Percentiles rank a stretch among this genome's conserved stretches.
Conservation (phyloP, 1,139 yeast genomes). For the Geotrichum australiense region DNA sequence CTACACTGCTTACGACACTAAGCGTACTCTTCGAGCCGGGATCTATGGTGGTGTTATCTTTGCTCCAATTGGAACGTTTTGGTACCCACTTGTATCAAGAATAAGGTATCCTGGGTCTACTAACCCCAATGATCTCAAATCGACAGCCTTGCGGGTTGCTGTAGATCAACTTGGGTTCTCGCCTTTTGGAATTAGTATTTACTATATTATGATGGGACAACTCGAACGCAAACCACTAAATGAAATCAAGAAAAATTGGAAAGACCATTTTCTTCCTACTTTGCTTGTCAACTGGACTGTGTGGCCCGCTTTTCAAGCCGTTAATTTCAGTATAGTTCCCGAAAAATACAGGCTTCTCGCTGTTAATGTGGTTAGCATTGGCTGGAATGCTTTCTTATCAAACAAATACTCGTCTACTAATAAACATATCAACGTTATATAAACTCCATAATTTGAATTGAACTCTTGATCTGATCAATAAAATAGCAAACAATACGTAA, state of each 20-base stretch:
- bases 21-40: constrained; percentile 57
- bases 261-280: constrained; percentile 37
- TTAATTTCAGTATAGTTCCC: constrained; percentile 69
- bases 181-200: constrained; percentile 43
- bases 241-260: constrained; percentile 25
- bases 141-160: constrained; percentile 43
- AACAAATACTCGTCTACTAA: constrained; percentile 28
- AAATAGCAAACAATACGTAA: no score
- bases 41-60: constrained; percentile 71
- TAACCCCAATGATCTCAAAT: constrained; percentile 36
- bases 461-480: no score
- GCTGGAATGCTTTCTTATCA: constrained; percentile 82
- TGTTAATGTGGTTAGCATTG: constrained; percentile 66
- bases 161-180: constrained; percentile 74
- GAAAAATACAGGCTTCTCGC: constrained; percentile 57
- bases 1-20: constrained; percentile 21
- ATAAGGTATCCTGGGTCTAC: constrained; percentile 26
- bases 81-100: constrained; percentile 57
- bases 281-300: constrained; percentile 68
- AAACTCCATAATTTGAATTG: no score
- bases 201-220: constrained; percentile 59
- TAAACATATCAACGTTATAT: no score
- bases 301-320: constrained; percentile 77
- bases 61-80: constrained; percentile 62
- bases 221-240: constrained; percentile 46